A percentile compares a stretch with the other conserved stretches of the same genome.
These are phyloP conservation scores for Solanum lycopersicoides DNA, from an alignment of 257 asterid genomes.

Conservation along the genomic window DNA sequence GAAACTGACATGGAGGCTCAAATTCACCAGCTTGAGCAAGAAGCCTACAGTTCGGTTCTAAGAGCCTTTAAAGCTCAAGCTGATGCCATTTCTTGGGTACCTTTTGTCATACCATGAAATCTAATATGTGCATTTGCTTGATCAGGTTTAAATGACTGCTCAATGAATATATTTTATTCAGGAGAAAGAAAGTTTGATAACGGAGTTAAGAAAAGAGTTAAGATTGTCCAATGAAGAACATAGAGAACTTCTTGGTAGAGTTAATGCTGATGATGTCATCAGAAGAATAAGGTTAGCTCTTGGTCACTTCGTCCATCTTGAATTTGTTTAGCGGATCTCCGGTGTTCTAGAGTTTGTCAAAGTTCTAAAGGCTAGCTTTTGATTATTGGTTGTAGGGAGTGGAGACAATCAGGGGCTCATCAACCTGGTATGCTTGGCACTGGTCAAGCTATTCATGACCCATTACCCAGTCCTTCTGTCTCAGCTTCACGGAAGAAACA, in stretches of 20 bases:
- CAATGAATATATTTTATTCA: slow-evolving; percentile 25
- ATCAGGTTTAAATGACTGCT: slow-evolving; percentile 29
- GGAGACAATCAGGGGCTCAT: slow-evolving; percentile 51
- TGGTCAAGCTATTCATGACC: slow-evolving; percentile 44
- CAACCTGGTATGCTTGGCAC: slow-evolving; percentile 42
- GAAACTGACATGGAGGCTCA: slow-evolving; percentile 74
- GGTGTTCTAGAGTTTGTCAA: neutral
- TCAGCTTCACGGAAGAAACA: slow-evolving; percentile 67
- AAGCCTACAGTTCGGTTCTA: slow-evolving; percentile 77
- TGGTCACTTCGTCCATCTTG: neutral
- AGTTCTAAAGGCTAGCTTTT: slow-evolving; percentile 6
- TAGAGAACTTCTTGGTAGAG: slow-evolving; percentile 63
- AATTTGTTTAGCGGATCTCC: neutral
- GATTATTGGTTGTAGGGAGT: slow-evolving; percentile 34
- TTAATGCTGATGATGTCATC: slow-evolving; percentile 66
- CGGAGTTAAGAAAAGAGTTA: slow-evolving; percentile 70
- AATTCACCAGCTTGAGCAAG: slow-evolving; percentile 89
- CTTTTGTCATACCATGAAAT: neutral
- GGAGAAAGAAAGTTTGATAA: slow-evolving; percentile 75
- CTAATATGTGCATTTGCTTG: slow-evolving; percentile 15
- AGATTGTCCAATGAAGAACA: slow-evolving; percentile 81
- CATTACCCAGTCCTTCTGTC: slow-evolving; percentile 54
- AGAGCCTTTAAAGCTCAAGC: slow-evolving; percentile 92
- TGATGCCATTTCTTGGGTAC: slow-evolving; percentile 92
- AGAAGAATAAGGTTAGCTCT: slow-evolving; percentile 55